Conservation (phyloP, 176 grass and related monocot genomes). For the Juncus inflexus region DNA sequence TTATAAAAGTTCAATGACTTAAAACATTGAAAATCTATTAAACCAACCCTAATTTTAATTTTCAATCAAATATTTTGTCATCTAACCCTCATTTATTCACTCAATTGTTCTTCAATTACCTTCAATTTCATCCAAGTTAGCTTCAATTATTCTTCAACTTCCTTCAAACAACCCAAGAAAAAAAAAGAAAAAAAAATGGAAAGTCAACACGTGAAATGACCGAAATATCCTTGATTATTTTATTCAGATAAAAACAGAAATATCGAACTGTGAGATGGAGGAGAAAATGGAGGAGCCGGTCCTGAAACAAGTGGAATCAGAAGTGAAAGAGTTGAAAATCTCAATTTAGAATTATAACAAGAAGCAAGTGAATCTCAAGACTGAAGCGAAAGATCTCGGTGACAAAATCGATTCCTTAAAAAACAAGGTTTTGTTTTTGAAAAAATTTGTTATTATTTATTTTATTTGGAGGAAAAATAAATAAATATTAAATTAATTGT, state of each 20-base stretch:
- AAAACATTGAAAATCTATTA: too few relatives aligned
- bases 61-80: too few relatives aligned
- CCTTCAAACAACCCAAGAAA: too few relatives aligned
- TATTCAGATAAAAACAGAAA: slow-evolving; percentile 43
- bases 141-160: too few relatives aligned
- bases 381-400: slow-evolving; percentile 40
- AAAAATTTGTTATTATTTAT: neutral
- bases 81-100: too few relatives aligned
- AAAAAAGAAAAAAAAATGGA: too few relatives aligned
- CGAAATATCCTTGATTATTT: neutral
- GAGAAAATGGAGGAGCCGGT: slow-evolving; percentile 48
- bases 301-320: slow-evolving; percentile 40
- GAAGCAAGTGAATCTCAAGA: slow-evolving; percentile 43
- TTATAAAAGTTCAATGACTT: too few relatives aligned
- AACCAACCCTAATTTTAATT: too few relatives aligned
- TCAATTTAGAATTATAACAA: slow-evolving; percentile 64
- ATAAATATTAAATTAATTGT: slow-evolving; percentile 12
- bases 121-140: too few relatives aligned
- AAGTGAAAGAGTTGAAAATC: slow-evolving; percentile 42
- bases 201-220: slow-evolving; percentile 9
- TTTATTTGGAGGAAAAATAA: neutral
- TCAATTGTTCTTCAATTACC: too few relatives aligned
- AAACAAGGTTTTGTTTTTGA: slow-evolving; percentile 25
- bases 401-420: slow-evolving; percentile 27
- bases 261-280: slow-evolving; percentile 43